Conservation (phyloP, 352 stramenopile genomes). For the Plasmopara muralis region DNA sequence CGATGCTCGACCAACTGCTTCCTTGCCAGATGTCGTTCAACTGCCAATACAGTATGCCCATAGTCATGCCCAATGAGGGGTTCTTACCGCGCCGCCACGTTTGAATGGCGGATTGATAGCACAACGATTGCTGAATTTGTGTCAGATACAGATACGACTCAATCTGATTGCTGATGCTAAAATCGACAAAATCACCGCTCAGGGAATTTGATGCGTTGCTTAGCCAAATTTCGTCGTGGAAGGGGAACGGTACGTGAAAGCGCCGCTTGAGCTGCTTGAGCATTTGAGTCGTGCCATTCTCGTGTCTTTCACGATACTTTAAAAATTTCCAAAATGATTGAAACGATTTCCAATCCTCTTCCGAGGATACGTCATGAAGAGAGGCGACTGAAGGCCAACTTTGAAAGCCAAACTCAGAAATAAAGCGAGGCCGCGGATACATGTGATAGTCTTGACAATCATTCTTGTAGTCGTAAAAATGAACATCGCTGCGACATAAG, state of each 20-base stretch:
- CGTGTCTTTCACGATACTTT: conserved; percentile 76
- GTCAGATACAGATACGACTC: conserved; percentile 65
- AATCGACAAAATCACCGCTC: conserved; percentile 25
- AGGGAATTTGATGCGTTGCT: conserved; percentile 13
- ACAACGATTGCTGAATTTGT: conserved; percentile 72
- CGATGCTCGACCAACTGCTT: conserved; percentile 82
- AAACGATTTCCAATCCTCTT: conserved; percentile 59
- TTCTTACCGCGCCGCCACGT: conserved; percentile 66
- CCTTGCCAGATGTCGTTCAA: conserved; percentile 86
- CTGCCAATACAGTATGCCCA: conserved; percentile 86
- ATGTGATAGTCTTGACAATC: conserved; percentile 72
- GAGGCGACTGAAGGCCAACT: conserved; percentile 56
- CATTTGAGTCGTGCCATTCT: conserved; percentile 72
- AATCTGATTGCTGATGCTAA: conserved; percentile 40
- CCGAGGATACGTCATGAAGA: conserved; percentile 40
- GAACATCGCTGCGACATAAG: conserved; percentile 51
- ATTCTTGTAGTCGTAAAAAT: conserved; percentile 79
- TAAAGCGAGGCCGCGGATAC: conserved; percentile 67
- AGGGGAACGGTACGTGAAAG: conserved; percentile 66
- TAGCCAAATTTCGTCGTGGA: conserved; percentile 51
- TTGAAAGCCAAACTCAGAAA: conserved; percentile 87
- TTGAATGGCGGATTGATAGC: conserved; percentile 69
- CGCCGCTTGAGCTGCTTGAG: conserved; percentile 55
- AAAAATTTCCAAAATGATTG: conserved; percentile 64
- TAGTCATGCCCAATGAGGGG: conserved; percentile 39